Conservation (phyloP, 768 basidiomycete genomes). For the Rhizopogon roseolus region DNA sequence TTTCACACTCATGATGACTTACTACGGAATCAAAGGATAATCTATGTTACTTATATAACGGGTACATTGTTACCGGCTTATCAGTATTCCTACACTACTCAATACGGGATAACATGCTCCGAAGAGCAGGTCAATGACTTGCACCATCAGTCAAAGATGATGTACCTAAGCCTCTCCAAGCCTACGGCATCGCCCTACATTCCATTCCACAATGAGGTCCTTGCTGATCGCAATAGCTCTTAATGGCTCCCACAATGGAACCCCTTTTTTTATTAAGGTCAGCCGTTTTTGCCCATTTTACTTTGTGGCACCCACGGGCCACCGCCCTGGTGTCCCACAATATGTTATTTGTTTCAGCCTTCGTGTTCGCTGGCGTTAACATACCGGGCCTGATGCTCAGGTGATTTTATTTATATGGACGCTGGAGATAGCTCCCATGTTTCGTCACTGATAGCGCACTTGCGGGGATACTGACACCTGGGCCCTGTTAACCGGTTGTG, state of each 20-base stretch:
- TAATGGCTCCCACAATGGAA: too few relatives aligned
- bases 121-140: not conserved
- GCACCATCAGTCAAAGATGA: not conserved
- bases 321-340: not conserved
- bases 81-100: not conserved
- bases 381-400: not conserved
- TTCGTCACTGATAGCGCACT: not conserved
- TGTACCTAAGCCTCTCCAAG: not conserved
- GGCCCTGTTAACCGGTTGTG: not conserved
- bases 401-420: not conserved
- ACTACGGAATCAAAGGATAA: not conserved
- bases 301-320: not conserved
- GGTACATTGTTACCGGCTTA: slow-evolving; percentile 1
- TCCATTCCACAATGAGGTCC: not conserved
- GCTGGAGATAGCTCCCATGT: not conserved
- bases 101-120: not conserved
- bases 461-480: not conserved
- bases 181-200: not conserved
- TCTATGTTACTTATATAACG: not conserved
- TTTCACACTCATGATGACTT: not conserved
- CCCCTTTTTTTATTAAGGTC: not conserved
- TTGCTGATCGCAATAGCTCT: not conserved
- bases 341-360: not conserved
- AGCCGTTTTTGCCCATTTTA: not conserved
- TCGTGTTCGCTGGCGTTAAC: not conserved